Conservation (phyloP, 2,329 filamentous ascomycete species). For the Cladosporium sp. region DNA sequence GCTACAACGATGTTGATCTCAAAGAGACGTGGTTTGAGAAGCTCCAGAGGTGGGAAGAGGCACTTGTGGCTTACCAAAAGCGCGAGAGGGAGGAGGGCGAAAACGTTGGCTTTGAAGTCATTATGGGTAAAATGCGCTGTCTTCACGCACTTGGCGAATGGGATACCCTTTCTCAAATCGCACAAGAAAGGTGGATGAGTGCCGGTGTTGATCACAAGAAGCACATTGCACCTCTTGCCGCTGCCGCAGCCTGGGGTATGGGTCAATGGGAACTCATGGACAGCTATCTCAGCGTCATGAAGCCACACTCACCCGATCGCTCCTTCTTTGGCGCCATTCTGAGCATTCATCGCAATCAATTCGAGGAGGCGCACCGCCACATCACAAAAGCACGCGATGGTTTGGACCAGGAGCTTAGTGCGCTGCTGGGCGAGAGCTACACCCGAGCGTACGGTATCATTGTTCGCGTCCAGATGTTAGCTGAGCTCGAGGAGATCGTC, state of each 20-base stretch:
- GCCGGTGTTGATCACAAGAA: constrained; percentile 73
- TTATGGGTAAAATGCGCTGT: constrained; percentile 99
- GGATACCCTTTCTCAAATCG: constrained; percentile 84
- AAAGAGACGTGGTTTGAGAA: constrained; percentile 99
- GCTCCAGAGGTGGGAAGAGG: constrained; percentile 96
- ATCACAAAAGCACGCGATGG: constrained; percentile 91
- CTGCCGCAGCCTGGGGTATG: constrained; percentile 92
- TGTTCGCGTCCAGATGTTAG: constrained; percentile 97
- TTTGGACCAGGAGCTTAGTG: constrained; percentile 91
- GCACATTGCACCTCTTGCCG: constrained; percentile 86
- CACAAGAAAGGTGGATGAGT: constrained; percentile 89
- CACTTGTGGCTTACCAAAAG: constrained; percentile 83
- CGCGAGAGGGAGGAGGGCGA: constrained; percentile 66
- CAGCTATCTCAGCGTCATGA: constrained; percentile 92
- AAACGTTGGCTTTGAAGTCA: constrained; percentile 74
- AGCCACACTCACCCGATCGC: constrained; percentile 84
- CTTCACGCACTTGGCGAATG: constrained; percentile 95
- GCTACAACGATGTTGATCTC: constrained; percentile 91
- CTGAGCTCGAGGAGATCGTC: constrained; percentile 96
- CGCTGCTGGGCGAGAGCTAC: constrained; percentile 96
- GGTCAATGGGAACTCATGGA: constrained; percentile 99
- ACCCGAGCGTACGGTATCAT: constrained; percentile 97
- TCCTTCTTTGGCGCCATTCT: constrained; percentile 98
- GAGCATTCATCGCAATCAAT: constrained; percentile 91
- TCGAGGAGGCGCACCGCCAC: constrained; percentile 81